A percentile compares a stretch with the other conserved stretches of the same genome.
phyloP scores from a whole-genome alignment of 192 early-diverging fungal species.

The Linnemannia hyalina region DNA sequence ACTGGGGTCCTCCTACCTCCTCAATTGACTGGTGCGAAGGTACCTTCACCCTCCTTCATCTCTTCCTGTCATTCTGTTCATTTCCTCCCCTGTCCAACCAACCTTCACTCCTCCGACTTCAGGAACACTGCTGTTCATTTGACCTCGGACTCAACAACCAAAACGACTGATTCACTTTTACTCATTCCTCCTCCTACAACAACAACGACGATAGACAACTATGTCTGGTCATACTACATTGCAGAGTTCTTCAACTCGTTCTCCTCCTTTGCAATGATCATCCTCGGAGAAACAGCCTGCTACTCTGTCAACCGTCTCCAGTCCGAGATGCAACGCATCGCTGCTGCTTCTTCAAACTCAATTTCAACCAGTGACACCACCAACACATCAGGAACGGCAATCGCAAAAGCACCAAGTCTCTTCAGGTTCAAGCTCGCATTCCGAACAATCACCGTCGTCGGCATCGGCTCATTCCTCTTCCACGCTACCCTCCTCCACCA shows the following conservation, averaged over 20 bases:
- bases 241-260: conserved; percentile 77
- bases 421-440: conserved; percentile 67
- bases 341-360: not conserved
- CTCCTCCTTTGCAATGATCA: conserved; percentile 76
- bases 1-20: conserved; percentile 69
- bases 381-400: too few relatives aligned
- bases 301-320: conserved; percentile 36
- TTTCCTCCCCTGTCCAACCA: not conserved
- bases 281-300: conserved; percentile 67
- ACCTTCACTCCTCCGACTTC: not conserved
- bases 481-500: conserved; percentile 79
- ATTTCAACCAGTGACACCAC: not conserved
- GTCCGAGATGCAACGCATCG: conserved; percentile 15
- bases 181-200: not conserved
- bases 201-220: conserved; percentile 54
- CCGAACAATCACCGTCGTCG: conserved; percentile 76
- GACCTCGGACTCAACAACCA: too few relatives aligned
- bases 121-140: too few relatives aligned
- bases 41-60: conserved; percentile 9
- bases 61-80: not conserved
- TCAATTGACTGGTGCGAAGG: conserved; percentile 65
- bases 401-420: conserved; percentile 33
- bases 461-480: conserved; percentile 83
- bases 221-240: conserved; percentile 62
- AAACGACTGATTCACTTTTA: not conserved